Percentiles rank a stretch among this genome's conserved stretches.
Conservation (phyloP, 148 eudicot species). For the Rhododendron griersonianum region DNA sequence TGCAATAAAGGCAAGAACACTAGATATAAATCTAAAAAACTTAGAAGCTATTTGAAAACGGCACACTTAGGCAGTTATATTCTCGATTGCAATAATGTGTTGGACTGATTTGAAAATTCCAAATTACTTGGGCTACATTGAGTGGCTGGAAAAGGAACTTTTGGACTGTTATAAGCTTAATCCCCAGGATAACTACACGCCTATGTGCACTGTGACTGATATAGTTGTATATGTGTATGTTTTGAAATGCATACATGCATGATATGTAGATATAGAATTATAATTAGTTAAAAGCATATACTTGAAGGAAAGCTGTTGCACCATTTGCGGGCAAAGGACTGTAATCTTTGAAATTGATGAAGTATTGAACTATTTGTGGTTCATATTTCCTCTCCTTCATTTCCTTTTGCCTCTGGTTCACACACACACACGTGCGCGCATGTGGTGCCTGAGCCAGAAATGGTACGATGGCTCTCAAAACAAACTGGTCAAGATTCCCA, state of each 20-base stretch:
- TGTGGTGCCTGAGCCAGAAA: background rate
- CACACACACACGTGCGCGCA: background rate
- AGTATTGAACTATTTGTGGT: background rate
- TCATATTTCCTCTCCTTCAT: background rate
- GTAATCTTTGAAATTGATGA: background rate
- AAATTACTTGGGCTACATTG: background rate
- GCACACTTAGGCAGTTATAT: background rate
- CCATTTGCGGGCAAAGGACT: background rate
- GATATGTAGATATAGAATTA: background rate
- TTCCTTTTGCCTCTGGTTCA: background rate
- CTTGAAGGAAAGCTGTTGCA: background rate
- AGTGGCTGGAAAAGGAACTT: background rate
- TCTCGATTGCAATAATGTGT: background rate
- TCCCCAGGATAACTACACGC: background rate
- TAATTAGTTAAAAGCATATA: background rate
- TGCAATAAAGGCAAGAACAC: background rate
- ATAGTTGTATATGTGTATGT: background rate
- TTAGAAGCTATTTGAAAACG: background rate
- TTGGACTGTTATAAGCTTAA: background rate
- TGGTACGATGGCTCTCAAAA: no score
- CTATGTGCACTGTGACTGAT: background rate
- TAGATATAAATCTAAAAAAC: background rate
- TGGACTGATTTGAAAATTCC: background rate
- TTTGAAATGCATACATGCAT: background rate
- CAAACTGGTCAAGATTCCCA: background rate